A percentile compares a stretch with the other conserved stretches of the same genome.
These are phyloP conservation scores for Conticribra weissflogii DNA, from an alignment of 108 stramenopile genomes.

Conservation along the genomic window DNA sequence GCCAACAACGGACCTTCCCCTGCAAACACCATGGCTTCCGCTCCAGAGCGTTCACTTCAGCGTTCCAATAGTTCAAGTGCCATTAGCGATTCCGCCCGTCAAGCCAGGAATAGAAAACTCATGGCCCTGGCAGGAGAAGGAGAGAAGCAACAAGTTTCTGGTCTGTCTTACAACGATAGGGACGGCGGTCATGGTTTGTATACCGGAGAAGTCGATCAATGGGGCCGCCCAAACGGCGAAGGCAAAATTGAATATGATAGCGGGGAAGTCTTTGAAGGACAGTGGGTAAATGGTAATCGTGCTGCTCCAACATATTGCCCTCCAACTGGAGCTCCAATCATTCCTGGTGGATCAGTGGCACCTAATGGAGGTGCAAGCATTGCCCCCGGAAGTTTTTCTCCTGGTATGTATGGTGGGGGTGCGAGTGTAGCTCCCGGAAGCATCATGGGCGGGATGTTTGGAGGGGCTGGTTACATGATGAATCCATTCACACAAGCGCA, in stretches of 20 bases:
- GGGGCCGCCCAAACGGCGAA: slow-evolving; percentile 16
- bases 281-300: slow-evolving; percentile 16
- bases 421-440: neutral
- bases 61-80: too few relatives aligned
- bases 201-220: slow-evolving; percentile 22
- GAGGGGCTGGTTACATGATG: too few relatives aligned
- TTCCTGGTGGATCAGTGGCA: neutral
- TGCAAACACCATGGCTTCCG: too few relatives aligned
- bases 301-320: neutral
- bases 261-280: slow-evolving; percentile 5
- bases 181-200: slow-evolving; percentile 11
- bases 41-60: too few relatives aligned
- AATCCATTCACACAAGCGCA: too few relatives aligned
- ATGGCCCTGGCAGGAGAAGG: neutral
- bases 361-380: neutral
- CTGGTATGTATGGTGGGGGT: neutral
- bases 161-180: neutral
- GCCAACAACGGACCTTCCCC: too few relatives aligned
- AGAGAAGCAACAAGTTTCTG: neutral
- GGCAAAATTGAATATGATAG: slow-evolving; percentile 14
- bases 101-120: too few relatives aligned
- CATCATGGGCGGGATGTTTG: too few relatives aligned
- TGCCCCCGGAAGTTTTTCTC: neutral
- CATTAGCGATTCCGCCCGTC: too few relatives aligned
- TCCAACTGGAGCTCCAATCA: neutral